phyloP scores from a whole-genome alignment of 2,329 filamentous ascomycete genomes.

The Seiridium cupressi region DNA sequence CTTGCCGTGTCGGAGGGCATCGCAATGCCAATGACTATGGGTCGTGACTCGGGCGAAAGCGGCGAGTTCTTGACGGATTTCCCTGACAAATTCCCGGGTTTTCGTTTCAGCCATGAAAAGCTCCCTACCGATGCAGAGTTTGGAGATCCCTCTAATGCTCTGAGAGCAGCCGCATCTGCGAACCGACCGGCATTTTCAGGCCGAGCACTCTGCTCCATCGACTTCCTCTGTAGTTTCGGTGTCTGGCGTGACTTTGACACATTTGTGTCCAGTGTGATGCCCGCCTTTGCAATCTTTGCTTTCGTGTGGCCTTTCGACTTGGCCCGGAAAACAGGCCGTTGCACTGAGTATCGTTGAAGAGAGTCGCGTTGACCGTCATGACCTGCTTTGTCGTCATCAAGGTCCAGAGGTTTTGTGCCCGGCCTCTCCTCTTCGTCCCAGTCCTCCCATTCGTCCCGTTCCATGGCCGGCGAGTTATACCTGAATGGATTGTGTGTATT shows the following conservation, averaged over 20 bases:
- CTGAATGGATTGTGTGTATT: constrained; percentile 19
- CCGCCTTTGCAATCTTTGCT: constrained; percentile 57
- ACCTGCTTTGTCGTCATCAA: constrained; percentile 12
- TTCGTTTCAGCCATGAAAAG: constrained; percentile 54
- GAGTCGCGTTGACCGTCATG: constrained; percentile 14
- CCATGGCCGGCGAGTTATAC: constrained; percentile 9
- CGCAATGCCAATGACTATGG: constrained; percentile 71
- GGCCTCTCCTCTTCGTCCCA: constrained; percentile 22
- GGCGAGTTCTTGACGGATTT: constrained; percentile 35
- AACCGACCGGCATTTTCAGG: constrained; percentile 43
- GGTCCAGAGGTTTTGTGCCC: background rate
- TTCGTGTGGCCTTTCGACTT: constrained; percentile 12
- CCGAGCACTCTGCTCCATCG: background rate
- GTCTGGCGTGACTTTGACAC: constrained; percentile 54
- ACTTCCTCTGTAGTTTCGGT: constrained; percentile 21
- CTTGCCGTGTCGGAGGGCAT: constrained; percentile 53
- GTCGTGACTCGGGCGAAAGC: constrained; percentile 67
- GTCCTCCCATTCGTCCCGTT: constrained; percentile 29
- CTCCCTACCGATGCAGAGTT: constrained; percentile 53
- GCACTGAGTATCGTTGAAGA: constrained; percentile 31
- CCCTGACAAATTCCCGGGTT: constrained; percentile 20
- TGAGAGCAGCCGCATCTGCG: constrained; percentile 57
- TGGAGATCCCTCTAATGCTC: constrained; percentile 56
- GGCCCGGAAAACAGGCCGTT: constrained; percentile 13
- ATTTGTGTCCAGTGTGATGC: constrained; percentile 69